Conservation (phyloP, 495 filamentous ascomycete genomes). For the Talaromyces adpressus region DNA sequence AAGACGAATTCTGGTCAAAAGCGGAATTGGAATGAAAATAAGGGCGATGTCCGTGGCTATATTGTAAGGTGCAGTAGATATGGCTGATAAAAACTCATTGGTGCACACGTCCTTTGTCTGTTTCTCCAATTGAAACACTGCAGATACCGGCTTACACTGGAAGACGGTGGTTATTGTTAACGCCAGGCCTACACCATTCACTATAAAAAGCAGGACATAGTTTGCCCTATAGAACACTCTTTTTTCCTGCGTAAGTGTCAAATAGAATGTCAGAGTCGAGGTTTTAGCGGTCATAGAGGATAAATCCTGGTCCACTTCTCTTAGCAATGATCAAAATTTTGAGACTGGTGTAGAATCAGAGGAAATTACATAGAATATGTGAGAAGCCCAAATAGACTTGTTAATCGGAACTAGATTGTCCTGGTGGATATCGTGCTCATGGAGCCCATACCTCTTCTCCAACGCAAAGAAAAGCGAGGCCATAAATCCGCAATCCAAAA, state of each 20-base stretch:
- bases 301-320: background rate
- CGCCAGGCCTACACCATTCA: constrained; percentile 57
- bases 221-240: constrained; percentile 54
- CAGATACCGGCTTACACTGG: constrained; percentile 58
- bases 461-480: background rate
- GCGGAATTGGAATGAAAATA: constrained; percentile 63
- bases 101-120: constrained; percentile 38
- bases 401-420: background rate
- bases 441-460: background rate
- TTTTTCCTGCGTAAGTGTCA: constrained; percentile 56
- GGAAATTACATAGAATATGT: background rate
- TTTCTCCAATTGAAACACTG: constrained; percentile 40
- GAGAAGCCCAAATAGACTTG: background rate
- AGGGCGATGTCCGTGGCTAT: constrained; percentile 63
- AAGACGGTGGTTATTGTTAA: constrained; percentile 68
- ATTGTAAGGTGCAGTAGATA: constrained; percentile 62
- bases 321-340: background rate
- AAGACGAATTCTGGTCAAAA: constrained; percentile 64
- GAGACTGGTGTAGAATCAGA: background rate
- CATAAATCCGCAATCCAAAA: background rate
- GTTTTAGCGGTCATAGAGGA: constrained; percentile 44
- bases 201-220: constrained; percentile 50
- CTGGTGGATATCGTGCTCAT: background rate
- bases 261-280: constrained; percentile 66
- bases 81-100: constrained; percentile 58